Conservation (phyloP, 495 filamentous ascomycete species). For the Neurospora intermedia region DNA sequence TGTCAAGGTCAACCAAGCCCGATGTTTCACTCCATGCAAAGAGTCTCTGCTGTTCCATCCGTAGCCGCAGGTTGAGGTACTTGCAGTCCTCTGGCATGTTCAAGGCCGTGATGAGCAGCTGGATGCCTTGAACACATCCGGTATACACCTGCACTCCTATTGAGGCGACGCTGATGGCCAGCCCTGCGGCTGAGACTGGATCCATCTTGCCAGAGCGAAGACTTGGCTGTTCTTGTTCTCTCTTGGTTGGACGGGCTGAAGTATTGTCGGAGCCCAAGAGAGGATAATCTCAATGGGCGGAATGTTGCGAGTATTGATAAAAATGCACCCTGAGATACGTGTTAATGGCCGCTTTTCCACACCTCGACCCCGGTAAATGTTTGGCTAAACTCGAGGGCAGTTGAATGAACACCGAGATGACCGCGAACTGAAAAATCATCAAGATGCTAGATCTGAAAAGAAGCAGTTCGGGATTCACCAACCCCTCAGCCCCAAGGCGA, state of each 20-base stretch:
- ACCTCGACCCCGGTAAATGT: neutral
- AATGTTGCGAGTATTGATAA: neutral
- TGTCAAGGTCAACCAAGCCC: conserved; percentile 29
- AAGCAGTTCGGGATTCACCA: neutral
- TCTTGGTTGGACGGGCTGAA: neutral
- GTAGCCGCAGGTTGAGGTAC: conserved; percentile 32
- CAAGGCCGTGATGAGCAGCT: conserved; percentile 31
- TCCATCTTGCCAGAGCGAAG: conserved; percentile 20
- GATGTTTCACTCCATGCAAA: conserved; percentile 39
- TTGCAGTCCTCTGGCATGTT: conserved; percentile 31
- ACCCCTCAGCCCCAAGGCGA: neutral
- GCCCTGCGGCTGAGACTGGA: conserved; percentile 28
- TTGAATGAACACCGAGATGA: neutral
- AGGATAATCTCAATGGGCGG: neutral
- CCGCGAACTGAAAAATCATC: neutral
- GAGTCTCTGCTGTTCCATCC: conserved; percentile 36
- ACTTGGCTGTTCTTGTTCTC: neutral
- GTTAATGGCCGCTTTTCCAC: neutral
- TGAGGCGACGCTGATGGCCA: conserved; percentile 31
- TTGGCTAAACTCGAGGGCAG: neutral
- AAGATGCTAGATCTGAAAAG: neutral
- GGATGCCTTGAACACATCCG: conserved; percentile 33
- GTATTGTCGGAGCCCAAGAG: neutral
- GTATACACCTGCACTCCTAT: conserved; percentile 32
- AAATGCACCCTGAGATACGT: neutral